A percentile compares a stretch with the other conserved stretches of the same genome.
Evolutionary conservation across 1,284 basidiomycete genomes (phyloP).

Genomic region (Melampsora larici-populina): DNA sequence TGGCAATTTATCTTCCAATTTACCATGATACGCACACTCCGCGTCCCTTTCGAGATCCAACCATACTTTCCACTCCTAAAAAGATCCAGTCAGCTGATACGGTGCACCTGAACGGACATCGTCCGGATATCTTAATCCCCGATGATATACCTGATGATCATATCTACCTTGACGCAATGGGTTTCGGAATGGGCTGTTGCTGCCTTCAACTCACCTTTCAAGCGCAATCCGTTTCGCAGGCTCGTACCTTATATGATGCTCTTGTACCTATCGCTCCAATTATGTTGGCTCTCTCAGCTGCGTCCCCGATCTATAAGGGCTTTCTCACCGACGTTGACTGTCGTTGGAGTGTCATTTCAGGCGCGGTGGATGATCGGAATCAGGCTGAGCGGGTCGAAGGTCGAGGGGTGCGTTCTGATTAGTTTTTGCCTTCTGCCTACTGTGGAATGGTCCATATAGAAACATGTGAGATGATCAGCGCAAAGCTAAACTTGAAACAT

Average conservation of each 20-base stretch:
- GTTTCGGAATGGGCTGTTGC: slow-evolving; percentile 99
- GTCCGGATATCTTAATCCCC: slow-evolving; percentile 82
- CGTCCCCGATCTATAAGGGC: slow-evolving; percentile 89
- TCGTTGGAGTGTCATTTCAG: slow-evolving; percentile 97
- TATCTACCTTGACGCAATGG: slow-evolving; percentile 99
- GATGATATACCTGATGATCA: slow-evolving; percentile 82
- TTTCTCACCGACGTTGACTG: slow-evolving; percentile 95
- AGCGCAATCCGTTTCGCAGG: slow-evolving; percentile 86
- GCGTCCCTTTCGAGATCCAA: slow-evolving; percentile 81
- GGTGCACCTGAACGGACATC: slow-evolving; percentile 59
- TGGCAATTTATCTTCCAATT: slow-evolving; percentile 91
- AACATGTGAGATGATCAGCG: background rate
- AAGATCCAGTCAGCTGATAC: background rate
- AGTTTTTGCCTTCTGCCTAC: slow-evolving; percentile 31
- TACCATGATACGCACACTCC: slow-evolving; percentile 85
- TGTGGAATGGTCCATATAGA: background rate
- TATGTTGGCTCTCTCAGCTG: slow-evolving; percentile 90
- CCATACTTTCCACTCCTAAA: slow-evolving; percentile 70
- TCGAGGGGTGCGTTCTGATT: slow-evolving; percentile 56
- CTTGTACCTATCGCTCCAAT: slow-evolving; percentile 91
- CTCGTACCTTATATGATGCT: slow-evolving; percentile 87
- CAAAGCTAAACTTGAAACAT: slow-evolving; percentile 63
- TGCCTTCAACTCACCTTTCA: slow-evolving; percentile 98
- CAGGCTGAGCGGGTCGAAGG: slow-evolving; percentile 85
- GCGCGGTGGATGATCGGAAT: slow-evolving; percentile 92